Base-by-base conservation (phyloP, 176 grass and related monocot species). In the Zizania latifolia region DNA sequence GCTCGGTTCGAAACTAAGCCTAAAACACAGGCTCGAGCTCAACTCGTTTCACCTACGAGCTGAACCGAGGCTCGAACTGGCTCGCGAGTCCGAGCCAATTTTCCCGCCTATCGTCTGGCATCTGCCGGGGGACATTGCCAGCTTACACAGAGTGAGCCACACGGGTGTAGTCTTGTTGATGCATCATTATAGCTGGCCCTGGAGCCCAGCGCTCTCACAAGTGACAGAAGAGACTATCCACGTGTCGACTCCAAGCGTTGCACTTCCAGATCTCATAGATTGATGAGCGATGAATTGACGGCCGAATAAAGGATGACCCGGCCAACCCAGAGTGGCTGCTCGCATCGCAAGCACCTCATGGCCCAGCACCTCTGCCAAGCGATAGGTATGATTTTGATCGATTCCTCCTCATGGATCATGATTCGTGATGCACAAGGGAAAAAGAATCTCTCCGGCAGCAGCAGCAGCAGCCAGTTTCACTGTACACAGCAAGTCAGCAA, bases 201-300 rank as follows among this genome's bases (percentile, higher is more conserved):
- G 80, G 35, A 65, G 70, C 70, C 62, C 66, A 64, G 27, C 58
- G 4, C 37, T 27, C 66, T 29, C 30, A 26, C 46, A 71, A 19
- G 41, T 14, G 41, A 26, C 45, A 23, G 13, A 70, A 53, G 64
- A 44, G 26, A 1, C 6, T 13, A 10, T 22, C 8, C 41, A 63
- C 82, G 56, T 55, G 72, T 77, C 72, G 62, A 51, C 1, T 40
- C 22, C 37, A 10, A 3, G 14, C 19, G 0, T 14, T 26, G 48
- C 48, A 13, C 12, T 43, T 33, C 44, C 51, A 73, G 69, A 82
- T 82, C 71, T 68, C 80, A 53, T 69, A 82, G 38, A 76, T 45
- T 58, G n/a, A 46, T 22, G 28, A 46, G 17, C 57, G 44, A 48
- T 48, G n/a, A 53, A 40, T 40, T 74, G 53, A 29, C 33, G 34